Evolutionary conservation across 805 yeast species (phyloP).

Genomic region (Tetrapisispora phaffii): DNA sequence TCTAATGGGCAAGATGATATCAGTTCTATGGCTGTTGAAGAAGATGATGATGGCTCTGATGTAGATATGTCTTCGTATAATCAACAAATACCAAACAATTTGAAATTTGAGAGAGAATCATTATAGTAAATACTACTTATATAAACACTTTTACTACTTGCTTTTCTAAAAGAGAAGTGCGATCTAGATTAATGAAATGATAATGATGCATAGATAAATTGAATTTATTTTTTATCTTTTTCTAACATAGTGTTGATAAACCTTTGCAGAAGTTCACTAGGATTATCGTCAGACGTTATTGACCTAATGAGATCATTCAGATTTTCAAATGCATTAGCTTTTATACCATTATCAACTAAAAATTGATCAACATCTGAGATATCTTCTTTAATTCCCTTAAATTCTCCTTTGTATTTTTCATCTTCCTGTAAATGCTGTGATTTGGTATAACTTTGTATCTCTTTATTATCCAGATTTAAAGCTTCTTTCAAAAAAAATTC

Average conservation of each 20-base stretch:
- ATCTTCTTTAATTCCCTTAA: constrained; percentile 3
- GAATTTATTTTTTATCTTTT: neutral
- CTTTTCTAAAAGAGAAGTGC: neutral
- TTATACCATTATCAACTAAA: neutral
- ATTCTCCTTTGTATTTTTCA: neutral
- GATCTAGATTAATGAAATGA: neutral
- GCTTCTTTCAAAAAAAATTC: constrained; percentile 53
- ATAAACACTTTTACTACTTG: neutral
- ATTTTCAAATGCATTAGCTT: constrained; percentile 2
- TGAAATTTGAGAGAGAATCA: neutral
- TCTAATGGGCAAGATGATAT: neutral
- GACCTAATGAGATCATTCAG: constrained; percentile 9
- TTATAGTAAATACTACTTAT: neutral
- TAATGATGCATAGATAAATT: neutral
- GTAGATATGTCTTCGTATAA: neutral
- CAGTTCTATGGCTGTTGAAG: neutral
- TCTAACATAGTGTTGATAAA: constrained; percentile 1
- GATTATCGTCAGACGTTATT: constrained; percentile 7
- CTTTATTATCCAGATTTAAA: constrained; percentile 37
- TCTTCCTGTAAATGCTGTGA: constrained; percentile 2
- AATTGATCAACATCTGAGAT: constrained; percentile 6
- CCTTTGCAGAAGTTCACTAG: constrained; percentile 10
- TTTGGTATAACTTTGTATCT: constrained; percentile 33
- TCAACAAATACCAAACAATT: neutral
- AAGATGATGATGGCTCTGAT: neutral